Evolutionary conservation across 116 monocot species (phyloP).

Genomic region (Iris pallida): DNA sequence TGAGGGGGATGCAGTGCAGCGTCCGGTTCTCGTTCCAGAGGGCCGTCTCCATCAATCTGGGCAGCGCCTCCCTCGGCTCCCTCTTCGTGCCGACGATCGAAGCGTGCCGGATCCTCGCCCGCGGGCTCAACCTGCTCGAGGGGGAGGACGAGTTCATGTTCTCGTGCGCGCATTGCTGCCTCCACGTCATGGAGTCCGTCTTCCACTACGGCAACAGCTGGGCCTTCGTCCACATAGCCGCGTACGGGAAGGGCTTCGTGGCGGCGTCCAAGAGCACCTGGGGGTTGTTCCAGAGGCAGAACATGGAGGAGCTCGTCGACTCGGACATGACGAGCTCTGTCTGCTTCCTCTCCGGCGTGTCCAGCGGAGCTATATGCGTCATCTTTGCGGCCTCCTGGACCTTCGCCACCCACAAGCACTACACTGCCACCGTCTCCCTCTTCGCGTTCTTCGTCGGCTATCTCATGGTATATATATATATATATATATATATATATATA

Average conservation of each 20-base stretch:
- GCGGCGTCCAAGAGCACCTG: slow-evolving; percentile 89
- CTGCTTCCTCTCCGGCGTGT: slow-evolving; percentile 79
- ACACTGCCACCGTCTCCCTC: slow-evolving; percentile 78
- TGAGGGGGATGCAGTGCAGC: slow-evolving; percentile 92
- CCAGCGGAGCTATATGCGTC: slow-evolving; percentile 74
- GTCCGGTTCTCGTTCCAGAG: slow-evolving; percentile 82
- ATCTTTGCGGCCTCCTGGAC: slow-evolving; percentile 78
- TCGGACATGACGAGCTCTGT: slow-evolving; percentile 89
- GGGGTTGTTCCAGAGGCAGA: slow-evolving; percentile 66
- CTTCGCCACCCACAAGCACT: slow-evolving; percentile 49
- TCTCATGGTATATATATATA: slow-evolving; percentile 79
- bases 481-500: too few relatives aligned
- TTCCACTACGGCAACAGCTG: slow-evolving; percentile 97
- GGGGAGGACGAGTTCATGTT: slow-evolving; percentile 99
- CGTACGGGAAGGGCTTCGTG: slow-evolving; percentile 87
- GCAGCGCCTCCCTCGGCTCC: slow-evolving; percentile 86
- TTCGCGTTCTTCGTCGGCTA: slow-evolving; percentile 93
- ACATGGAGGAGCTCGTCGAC: slow-evolving; percentile 81
- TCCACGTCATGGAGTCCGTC: slow-evolving; percentile 77
- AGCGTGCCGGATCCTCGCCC: slow-evolving; percentile 65
- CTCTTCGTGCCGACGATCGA: slow-evolving; percentile 88
- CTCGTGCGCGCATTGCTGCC: slow-evolving; percentile 98
- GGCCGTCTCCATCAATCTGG: slow-evolving; percentile 68
- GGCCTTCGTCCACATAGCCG: slow-evolving; percentile 97
- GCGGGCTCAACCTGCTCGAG: slow-evolving; percentile 84